Evolutionary conservation across 495 filamentous ascomycete genomes (phyloP).

Genomic region (Immersiella caudata): DNA sequence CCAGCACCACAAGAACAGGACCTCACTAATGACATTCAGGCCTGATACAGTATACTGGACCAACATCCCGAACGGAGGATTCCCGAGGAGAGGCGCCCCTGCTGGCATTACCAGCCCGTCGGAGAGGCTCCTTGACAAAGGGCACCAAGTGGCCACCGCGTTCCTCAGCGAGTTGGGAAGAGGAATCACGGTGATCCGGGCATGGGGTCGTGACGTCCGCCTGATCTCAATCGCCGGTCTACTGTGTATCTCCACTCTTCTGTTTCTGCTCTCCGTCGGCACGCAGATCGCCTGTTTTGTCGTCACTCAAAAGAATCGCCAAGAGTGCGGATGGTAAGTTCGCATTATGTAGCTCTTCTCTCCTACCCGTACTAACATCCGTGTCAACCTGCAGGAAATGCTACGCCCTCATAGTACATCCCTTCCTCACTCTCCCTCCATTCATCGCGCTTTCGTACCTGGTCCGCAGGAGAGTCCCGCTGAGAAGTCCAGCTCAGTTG

Average conservation of each 20-base stretch:
- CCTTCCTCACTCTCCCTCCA: neutral
- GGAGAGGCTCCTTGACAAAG: neutral
- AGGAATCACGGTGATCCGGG: too few relatives aligned
- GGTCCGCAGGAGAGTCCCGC: neutral
- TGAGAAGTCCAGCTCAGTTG: neutral
- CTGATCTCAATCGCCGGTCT: neutral
- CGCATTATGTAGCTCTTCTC: neutral
- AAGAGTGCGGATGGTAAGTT: neutral
- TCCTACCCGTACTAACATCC: neutral
- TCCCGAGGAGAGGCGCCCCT: neutral
- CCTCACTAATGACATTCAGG: neutral
- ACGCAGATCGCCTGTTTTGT: neutral
- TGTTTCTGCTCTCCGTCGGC: neutral
- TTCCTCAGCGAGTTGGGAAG: too few relatives aligned
- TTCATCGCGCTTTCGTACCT: neutral
- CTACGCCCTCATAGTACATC: neutral
- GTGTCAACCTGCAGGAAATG: neutral
- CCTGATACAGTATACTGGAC: conserved; percentile 4
- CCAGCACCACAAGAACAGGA: neutral
- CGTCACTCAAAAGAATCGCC: neutral
- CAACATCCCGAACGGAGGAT: neutral
- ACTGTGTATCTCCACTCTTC: neutral
- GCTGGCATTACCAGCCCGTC: neutral
- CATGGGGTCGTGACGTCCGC: neutral
- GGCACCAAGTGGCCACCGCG: too few relatives aligned